Evolutionary conservation across 225 moss, liverwort and hornwort species (phyloP), one percentile per base, ranked within the genome.

Genomic region (Takakia lepidozioides): DNA sequence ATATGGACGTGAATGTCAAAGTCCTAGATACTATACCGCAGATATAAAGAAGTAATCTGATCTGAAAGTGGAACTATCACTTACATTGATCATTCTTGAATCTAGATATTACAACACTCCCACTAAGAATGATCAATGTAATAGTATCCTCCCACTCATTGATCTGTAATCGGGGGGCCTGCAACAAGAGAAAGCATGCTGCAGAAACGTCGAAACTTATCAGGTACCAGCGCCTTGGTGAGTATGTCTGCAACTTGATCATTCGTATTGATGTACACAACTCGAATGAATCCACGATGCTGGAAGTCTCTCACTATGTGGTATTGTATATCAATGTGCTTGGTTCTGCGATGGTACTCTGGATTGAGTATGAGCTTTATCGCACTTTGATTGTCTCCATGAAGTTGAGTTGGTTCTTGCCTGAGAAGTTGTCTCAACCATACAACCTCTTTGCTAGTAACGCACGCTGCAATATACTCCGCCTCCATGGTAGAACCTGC

Each of bases 261-360:
- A 3, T 18, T 23, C 10, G 46, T 46, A 18, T 18, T 10, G 22
- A 46, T 22, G 22, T 46, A 46, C 10, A 21, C 4, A 4, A 3
- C 24, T 4, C 11, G 4, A 14, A 46, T 46, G 4, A 19, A 18
- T 10, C 19, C 46, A 10, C 20, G 20, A 18, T 46, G 10, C 10
- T 46, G 14, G 14, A 19, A 46, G 8, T 46, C 19, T 10, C 19
- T 11, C 15, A 22, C 14, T 23, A 22, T 22, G 24, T 46, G 46
- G 14, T 14, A 46, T 11, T 18, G 10, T 19, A 46, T 25, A 46
- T 46, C 20, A 46, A 46, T 46, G 46, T 46, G 46, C 22, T 46
- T 46, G 19, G 46, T 18, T 0, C 46, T 18, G 20, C 22, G 0
- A 18, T 18, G 7, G 24, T 21, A 18, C 24, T 46, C 46, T 46